A percentile compares a stretch with the other conserved stretches of the same genome.
Evolutionary conservation across 306 rosid genomes (phyloP).

Genomic region (Trichosanthes cucumerina): DNA sequence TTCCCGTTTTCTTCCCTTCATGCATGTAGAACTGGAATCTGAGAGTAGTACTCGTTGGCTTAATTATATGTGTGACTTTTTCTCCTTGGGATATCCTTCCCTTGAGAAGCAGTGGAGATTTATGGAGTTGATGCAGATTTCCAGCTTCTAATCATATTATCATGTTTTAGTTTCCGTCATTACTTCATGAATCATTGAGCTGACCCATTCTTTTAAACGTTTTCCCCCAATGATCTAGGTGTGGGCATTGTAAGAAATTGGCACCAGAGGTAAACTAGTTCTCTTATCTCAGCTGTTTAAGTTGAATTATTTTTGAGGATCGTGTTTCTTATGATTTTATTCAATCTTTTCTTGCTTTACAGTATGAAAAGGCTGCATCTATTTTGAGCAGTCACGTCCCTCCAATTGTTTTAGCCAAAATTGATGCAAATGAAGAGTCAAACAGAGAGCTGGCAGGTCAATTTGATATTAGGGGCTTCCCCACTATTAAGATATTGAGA

Average conservation of each 20-base stretch:
- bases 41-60: neutral
- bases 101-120: neutral
- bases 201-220: neutral
- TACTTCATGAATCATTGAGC: neutral
- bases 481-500: constrained; percentile 79
- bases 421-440: constrained; percentile 66
- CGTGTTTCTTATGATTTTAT: neutral
- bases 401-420: constrained; percentile 63
- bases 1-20: too few relatives aligned
- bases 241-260: constrained; percentile 93
- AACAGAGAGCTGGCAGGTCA: constrained; percentile 49
- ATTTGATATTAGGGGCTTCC: constrained; percentile 64
- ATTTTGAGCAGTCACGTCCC: constrained; percentile 65
- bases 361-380: constrained; percentile 88
- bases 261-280: constrained; percentile 71
- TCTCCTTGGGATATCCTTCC: neutral
- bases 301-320: neutral
- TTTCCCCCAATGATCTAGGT: constrained; percentile 35
- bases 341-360: constrained; percentile 11
- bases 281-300: neutral
- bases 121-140: neutral
- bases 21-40: neutral
- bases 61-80: neutral
- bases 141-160: neutral
- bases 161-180: neutral